Evolutionary conservation across 2,329 filamentous ascomycete genomes (phyloP), one percentile per base, ranked within the genome.

Genomic region (Xylariaceae sp.): DNA sequence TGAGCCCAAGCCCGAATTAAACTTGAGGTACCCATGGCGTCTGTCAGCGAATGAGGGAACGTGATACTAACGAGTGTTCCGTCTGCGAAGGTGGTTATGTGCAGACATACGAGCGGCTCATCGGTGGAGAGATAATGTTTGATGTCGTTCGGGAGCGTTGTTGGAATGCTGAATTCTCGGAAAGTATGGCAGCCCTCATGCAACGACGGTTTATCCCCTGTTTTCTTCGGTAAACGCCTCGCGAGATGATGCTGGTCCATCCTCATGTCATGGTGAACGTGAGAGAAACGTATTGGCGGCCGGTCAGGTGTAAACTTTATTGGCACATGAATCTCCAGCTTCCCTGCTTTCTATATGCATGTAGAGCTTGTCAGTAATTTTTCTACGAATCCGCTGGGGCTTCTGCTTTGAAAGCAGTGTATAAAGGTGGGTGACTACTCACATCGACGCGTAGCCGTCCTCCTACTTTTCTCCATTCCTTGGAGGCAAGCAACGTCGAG

Each of bases 81-180:
- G 18, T 57, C 43, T 4, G 43, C 32, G n/a, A 57, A 57, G 15
- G 53, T 48, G 21, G 18, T 45, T 13, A 57, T 44, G 16, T 50
- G 26, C 5, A 57, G 42, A 33, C 42, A 53, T 11, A 57, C 44
- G 6, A 57, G 23, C 32, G 53, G 49, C 13, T 53, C 49, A 11
- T 57, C 53, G 15, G 49, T 53, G 32, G 27, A 27, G 6, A 57
- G 42, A 23, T 53, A 57, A 11, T 57, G 36, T 23, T 53, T 51
- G 13, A 55, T 46, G 18, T 55, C 20, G 23, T 33, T 27, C 6
- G 52, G 39, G 10, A 55, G 46, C n/a, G 33, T 41, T 24, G 40
- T 24, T n/a, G 49, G 49, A 13, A 46, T 26, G 20, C 29, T 46
- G 18, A 52, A 52, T 21, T 39, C 20, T 3, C 41, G 49, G 15